Evolutionary conservation across 257 asterid species (phyloP), one percentile per base, ranked within the genome.

Genomic region (Penstemon eatonii): DNA sequence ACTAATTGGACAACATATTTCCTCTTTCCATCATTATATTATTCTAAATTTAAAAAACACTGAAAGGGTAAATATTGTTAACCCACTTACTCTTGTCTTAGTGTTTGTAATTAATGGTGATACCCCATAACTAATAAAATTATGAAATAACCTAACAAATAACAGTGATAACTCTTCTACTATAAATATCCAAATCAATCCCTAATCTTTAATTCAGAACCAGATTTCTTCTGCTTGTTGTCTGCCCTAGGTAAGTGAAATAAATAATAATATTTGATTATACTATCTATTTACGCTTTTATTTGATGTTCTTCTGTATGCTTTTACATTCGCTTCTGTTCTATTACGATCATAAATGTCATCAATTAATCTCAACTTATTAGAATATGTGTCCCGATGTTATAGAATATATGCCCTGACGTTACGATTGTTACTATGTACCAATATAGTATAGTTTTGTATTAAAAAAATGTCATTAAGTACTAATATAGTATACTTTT

Each of bases 1-100:
- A 69, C 76, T 52, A 25, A 65, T 71, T 56, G 54, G 51, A 56
- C 72, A 46, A 61, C 2, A 8, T 56, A 50, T 52, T 51, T 58
- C 54, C 33, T 40, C 10, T 47, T 53, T 8, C 13, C 13, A 56
- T 63, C 38, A 56, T 76, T 55, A 68, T 64, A 56, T 76, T 55
- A 68, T 64, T 55, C 18, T 66, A 8, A 43, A 55, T 72, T 46
- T 50, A 18, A 60, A 56, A 59, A 36, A 38, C 8, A 49, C 12
- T 49, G 19, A 13, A 71, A 71, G 58, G 60, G 58, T 65, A 46
- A 71, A 79, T 37, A 64, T 36, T 72, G 70, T 55, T 60, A 52
- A 40, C 39, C 76, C 84, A 74, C 84, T 78, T 67, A 69, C 47
- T 13, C 61, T 76, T 73, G 73, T 72, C 80, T 65, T 55, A 19